Evolutionary conservation across 1,284 basidiomycete genomes (phyloP).

Genomic region (Melampsora larici-populina): DNA sequence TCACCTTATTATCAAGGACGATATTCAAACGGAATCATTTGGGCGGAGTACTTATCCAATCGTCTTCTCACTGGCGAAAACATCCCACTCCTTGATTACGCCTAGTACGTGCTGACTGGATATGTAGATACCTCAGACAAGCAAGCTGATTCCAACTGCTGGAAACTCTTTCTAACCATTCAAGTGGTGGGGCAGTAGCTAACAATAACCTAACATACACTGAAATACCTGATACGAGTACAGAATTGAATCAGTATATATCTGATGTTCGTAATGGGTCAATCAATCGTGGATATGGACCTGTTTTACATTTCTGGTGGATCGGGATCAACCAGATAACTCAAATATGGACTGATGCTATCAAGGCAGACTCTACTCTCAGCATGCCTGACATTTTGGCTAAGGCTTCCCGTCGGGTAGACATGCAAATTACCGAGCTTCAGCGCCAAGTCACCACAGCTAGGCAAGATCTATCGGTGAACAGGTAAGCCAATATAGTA

Average conservation of each 20-base stretch:
- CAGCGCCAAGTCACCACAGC: not conserved
- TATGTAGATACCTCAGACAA: not conserved
- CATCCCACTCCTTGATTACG: slow-evolving; percentile 33
- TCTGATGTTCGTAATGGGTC: slow-evolving; percentile 12
- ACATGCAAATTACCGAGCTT: not conserved
- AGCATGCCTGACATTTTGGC: not conserved
- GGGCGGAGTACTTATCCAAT: slow-evolving; percentile 30
- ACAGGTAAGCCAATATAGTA: not conserved
- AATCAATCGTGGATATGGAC: slow-evolving; percentile 16
- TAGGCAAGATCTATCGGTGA: not conserved
- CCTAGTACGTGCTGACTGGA: slow-evolving; percentile 17
- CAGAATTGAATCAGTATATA: slow-evolving; percentile 26
- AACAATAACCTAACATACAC: slow-evolving; percentile 21
- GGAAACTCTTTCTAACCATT: not conserved
- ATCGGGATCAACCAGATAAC: slow-evolving; percentile 39
- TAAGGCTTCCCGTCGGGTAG: not conserved
- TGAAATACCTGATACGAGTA: slow-evolving; percentile 27
- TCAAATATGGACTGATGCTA: slow-evolving; percentile 36
- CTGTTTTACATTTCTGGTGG: slow-evolving; percentile 34
- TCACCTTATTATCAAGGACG: slow-evolving; percentile 40
- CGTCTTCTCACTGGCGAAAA: not conserved
- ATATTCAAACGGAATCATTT: slow-evolving; percentile 40
- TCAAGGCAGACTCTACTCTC: slow-evolving; percentile 1
- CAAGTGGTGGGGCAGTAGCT: slow-evolving; percentile 39
- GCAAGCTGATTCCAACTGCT: not conserved